phyloP scores from a whole-genome alignment of 2,329 filamentous ascomycete species.

The Calonectria pseudoturangicola region DNA sequence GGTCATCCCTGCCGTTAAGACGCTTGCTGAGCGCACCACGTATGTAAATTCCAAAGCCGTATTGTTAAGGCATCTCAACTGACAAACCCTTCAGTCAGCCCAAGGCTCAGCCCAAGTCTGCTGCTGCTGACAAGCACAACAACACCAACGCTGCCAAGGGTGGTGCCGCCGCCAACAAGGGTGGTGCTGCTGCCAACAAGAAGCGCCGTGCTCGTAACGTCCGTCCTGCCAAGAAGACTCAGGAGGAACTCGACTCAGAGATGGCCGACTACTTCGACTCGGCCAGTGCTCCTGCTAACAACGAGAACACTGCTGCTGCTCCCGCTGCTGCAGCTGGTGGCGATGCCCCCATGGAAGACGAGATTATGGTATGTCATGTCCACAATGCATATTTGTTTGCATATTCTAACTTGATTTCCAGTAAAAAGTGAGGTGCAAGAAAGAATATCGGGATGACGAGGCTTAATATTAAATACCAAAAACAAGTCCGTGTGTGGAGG shows the following conservation, averaged over 20 bases:
- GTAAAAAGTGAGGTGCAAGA: slow-evolving; percentile 40
- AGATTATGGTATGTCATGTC: slow-evolving; percentile 69
- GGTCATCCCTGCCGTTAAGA: slow-evolving; percentile 79
- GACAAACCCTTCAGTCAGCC: slow-evolving; percentile 54
- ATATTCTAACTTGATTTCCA: slow-evolving; percentile 41
- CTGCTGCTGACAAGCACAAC: slow-evolving; percentile 82
- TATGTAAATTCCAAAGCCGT: slow-evolving; percentile 62
- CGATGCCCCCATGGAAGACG: slow-evolving; percentile 80
- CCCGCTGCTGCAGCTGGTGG: slow-evolving; percentile 69
- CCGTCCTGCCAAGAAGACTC: slow-evolving; percentile 88
- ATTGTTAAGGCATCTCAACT: slow-evolving; percentile 31
- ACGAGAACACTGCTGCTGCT: slow-evolving; percentile 67
- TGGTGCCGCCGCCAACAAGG: slow-evolving; percentile 64
- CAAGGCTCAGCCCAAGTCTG: slow-evolving; percentile 83
- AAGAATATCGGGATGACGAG: slow-evolving; percentile 13
- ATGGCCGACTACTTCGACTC: slow-evolving; percentile 95
- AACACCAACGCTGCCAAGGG: slow-evolving; percentile 68
- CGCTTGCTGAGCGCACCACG: slow-evolving; percentile 88
- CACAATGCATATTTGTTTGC: background rate
- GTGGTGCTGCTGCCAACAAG: slow-evolving; percentile 68
- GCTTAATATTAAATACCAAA: slow-evolving; percentile 51
- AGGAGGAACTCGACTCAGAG: slow-evolving; percentile 96
- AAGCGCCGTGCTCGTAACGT: slow-evolving; percentile 73
- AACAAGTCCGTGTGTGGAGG: slow-evolving; percentile 44
- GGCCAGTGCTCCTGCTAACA: slow-evolving; percentile 62